Conservation (phyloP, 345 rosid genomes). For the Excoecaria agallocha region DNA sequence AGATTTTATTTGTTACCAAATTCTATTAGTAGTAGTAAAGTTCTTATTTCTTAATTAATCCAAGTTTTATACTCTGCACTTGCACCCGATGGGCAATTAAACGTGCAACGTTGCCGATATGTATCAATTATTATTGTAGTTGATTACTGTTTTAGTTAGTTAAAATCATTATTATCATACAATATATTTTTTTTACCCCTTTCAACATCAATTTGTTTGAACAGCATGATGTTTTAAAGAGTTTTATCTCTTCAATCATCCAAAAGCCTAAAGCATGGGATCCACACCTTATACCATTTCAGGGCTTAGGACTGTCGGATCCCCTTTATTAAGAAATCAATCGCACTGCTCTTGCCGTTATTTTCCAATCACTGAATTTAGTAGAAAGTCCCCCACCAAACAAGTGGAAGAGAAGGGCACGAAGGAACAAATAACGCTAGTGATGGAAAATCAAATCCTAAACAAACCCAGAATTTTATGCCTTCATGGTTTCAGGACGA, state of each 20-base stretch:
- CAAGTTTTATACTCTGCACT: no score
- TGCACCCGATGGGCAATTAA: no score
- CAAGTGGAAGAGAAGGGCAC: not conserved
- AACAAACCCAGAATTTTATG: slow-evolving; percentile 47
- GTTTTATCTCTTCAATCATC: not conserved
- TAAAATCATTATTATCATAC: no score
- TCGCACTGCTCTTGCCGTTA: not conserved
- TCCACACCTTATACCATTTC: not conserved
- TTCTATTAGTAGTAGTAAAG: no score
- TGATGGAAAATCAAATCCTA: slow-evolving; percentile 24
- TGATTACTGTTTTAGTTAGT: no score
- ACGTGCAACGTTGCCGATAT: no score
- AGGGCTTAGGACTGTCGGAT: not conserved
- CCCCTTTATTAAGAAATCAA: not conserved
- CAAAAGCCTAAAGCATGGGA: not conserved
- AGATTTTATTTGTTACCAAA: no score
- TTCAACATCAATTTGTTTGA: no score
- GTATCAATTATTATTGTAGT: no score
- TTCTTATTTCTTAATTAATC: no score
- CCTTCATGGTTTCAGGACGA: slow-evolving; percentile 54
- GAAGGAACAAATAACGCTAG: not conserved
- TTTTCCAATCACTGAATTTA: not conserved
- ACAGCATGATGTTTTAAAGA: no score
- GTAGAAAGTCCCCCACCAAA: not conserved
- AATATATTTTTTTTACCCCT: not conserved